Evolutionary conservation across 495 filamentous ascomycete species (phyloP), one percentile per base, ranked within the genome.

Genomic region (Aspergillus asperescens): DNA sequence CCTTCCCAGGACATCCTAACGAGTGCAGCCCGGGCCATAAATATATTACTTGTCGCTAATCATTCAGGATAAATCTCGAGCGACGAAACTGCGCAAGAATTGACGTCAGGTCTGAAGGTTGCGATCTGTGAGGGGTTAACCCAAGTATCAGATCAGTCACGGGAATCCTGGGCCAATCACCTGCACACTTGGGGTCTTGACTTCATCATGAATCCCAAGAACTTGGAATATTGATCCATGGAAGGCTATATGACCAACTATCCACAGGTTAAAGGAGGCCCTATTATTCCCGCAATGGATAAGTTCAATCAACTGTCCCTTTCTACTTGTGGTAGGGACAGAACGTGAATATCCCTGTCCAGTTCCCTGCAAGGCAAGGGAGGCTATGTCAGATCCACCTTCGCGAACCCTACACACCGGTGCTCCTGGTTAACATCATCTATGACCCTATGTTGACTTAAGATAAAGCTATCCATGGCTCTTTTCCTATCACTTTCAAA

Each of bases 1-100:
- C 50, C 62, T 41, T 72, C 64, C 68, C 68, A 72, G 27, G 62
- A 58, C 60, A 69, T 57, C 32, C 62, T 66, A 27, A 49, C 43
- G 23, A 67, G 49, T 8, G 53, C 56, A 12, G 56, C 29, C 25
- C 67, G 63, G 49, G 57, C 59, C 67, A 69, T 72, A 34, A 12
- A 16, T 12, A 4, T 24, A n/a, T 7, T 5, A 19, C 32, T 16
- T 35, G 12, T 34, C 22, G 19, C 13, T 31, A 28, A 28, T 41
- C 18, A 41, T 9, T 12, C 38, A 22, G 20, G 1, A 9, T 1
- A 12, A 25, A 4, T 24, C 8, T 25, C n/a, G 12, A 42, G 16
- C 2, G 25, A 45, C 2, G 8, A 37, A 18, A 7, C 5, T 12
- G 16, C 22, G 16, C 10, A 22, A 34, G 12, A 7, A 25, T 5